Base-by-base conservation (phyloP, 768 basidiomycete species). In the Russula sp. region DNA sequence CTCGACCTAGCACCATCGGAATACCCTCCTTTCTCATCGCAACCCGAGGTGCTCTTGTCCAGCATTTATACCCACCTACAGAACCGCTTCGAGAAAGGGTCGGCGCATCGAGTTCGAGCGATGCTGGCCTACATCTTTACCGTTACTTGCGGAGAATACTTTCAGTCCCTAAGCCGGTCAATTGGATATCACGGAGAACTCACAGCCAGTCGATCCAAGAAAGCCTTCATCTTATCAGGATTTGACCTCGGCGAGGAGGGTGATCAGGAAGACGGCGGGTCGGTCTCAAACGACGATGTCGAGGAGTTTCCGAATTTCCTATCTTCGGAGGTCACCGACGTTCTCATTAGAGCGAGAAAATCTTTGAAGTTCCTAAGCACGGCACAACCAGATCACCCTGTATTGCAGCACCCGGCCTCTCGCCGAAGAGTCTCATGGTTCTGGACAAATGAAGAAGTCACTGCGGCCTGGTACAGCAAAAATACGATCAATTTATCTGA, bases 61-160 rank as follows among this genome's bases (percentile, higher is more conserved):
- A 76, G 75, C 34, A 78, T 92, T 62, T 90, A 90, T 71, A 69
- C 79, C 10, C 80, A 81, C 50, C 76, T 92, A 5, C 73, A 81
- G 44, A 69, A 64, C 1, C 85, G 87, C 62, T 67, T 89, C 26
- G 82, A 84, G 52, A 78, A 77, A 2, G 80, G 80, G 53, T 84
- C 90, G 2, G 72, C 80, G 0, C 75, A 71, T 4, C 68, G 71
- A 18, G 76, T 88, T 60, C 78, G 73, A 22, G 84, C 87, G 1
- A 77, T 81, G 10, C 75, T 89, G 49, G 88, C 90, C 0, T 88
- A 83, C 67, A 79, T 91, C n/a, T 75, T 93, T 44, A 83, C 86
- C 0, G 76, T 76, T 42, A 77, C 84, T 0, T 91, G 89, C 0
- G 78, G 77, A 26, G 83, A 84, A 59, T 91, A 89, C 66, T 76